These are phyloP conservation scores for Podosphaera xanthii DNA, from an alignment of 2,329 filamentous ascomycete genomes.

Conservation along the genomic window DNA sequence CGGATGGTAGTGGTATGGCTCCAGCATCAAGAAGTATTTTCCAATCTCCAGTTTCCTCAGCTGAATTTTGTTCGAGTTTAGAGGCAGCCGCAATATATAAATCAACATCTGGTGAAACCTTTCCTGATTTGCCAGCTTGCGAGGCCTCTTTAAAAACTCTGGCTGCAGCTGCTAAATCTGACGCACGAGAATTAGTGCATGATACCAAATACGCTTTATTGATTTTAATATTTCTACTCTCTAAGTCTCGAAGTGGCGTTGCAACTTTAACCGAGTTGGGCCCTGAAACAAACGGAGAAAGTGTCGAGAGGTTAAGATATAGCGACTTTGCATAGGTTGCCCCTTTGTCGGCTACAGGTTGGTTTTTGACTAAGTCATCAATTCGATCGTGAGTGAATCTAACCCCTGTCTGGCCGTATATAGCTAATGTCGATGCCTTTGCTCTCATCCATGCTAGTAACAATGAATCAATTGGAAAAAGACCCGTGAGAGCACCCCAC, in stretches of 20 bases:
- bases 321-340: constrained; percentile 68
- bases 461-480: constrained; percentile 60
- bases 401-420: constrained; percentile 27
- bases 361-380: constrained; percentile 47
- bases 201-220: constrained; percentile 74
- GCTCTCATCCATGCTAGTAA: constrained; percentile 51
- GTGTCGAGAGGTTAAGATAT: constrained; percentile 59
- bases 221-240: constrained; percentile 49
- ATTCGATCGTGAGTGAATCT: constrained; percentile 50
- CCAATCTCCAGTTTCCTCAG: constrained; percentile 72
- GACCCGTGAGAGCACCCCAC: constrained; percentile 47
- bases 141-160: constrained; percentile 60
- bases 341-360: constrained; percentile 45
- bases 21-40: constrained; percentile 60
- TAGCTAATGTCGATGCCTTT: constrained; percentile 51
- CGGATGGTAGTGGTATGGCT: constrained; percentile 45
- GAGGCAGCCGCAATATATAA: constrained; percentile 87
- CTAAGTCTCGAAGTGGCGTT: constrained; percentile 53
- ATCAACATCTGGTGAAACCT: constrained; percentile 52
- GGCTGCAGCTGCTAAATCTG: constrained; percentile 63
- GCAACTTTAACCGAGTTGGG: constrained; percentile 82
- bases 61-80: constrained; percentile 46
- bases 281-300: constrained; percentile 66
- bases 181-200: constrained; percentile 69
- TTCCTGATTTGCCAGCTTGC: constrained; percentile 35